These are phyloP conservation scores for Eugenia klotzschiana DNA, from an alignment of 441 rosid genomes.

Conservation along the genomic window DNA sequence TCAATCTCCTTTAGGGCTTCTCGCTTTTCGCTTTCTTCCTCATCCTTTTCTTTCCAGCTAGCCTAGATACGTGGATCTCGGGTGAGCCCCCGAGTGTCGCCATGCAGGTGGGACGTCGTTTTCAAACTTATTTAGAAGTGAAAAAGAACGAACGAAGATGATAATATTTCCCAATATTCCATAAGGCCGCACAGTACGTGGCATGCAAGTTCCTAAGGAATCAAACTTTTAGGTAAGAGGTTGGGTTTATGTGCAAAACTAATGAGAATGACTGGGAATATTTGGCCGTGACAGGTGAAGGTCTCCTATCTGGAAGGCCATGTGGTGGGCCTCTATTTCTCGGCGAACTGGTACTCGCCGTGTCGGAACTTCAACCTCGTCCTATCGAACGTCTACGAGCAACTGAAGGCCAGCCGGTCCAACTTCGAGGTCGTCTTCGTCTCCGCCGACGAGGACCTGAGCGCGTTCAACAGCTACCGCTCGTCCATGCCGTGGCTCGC, in stretches of 20 bases:
- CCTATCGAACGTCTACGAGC: slow-evolving; percentile 19
- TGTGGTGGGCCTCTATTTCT: slow-evolving; percentile 40
- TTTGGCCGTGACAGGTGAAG: slow-evolving; percentile 17
- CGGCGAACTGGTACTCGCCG: slow-evolving; percentile 49
- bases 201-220: not conserved
- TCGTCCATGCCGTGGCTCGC: slow-evolving; percentile 55
- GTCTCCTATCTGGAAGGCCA: slow-evolving; percentile 38
- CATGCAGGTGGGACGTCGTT: not conserved
- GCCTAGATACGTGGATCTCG: not conserved
- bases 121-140: not conserved
- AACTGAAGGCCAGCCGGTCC: slow-evolving; percentile 21
- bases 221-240: not conserved
- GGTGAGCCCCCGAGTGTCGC: not conserved
- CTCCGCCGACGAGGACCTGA: slow-evolving; percentile 38
- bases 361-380: slow-evolving; percentile 27
- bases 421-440: slow-evolving; percentile 38
- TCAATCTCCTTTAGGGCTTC: not conserved
- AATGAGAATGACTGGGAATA: not conserved
- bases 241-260: not conserved
- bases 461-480: slow-evolving; percentile 31
- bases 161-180: not conserved
- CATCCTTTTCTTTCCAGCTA: not conserved
- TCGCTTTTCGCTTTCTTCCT: not conserved
- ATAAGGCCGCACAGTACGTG: not conserved
- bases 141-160: no score